Evolutionary conservation across 2,329 filamentous ascomycete species (phyloP).

Genomic region (Trichoderma asperellum): DNA sequence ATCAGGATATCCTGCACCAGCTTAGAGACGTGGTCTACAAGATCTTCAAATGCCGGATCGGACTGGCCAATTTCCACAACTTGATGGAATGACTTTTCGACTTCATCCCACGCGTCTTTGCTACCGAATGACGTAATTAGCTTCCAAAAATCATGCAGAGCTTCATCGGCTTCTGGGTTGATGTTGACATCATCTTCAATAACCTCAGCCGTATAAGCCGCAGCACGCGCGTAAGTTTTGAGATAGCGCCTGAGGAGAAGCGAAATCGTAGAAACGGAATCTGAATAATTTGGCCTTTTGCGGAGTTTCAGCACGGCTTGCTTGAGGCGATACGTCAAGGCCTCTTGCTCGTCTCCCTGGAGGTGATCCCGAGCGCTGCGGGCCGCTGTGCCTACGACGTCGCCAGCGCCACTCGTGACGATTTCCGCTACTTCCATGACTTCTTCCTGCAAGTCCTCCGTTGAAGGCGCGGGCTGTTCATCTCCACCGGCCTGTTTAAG

Average conservation of each 20-base stretch:
- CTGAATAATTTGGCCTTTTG: constrained; percentile 78
- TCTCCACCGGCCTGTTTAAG: constrained; percentile 45
- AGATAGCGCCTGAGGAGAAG: constrained; percentile 79
- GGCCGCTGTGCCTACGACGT: constrained; percentile 62
- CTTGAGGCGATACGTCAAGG: constrained; percentile 75
- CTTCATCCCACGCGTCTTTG: constrained; percentile 71
- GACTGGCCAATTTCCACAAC: constrained; percentile 74
- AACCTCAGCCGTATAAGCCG: constrained; percentile 67
- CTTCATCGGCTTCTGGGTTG: constrained; percentile 75
- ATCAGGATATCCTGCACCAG: constrained; percentile 80
- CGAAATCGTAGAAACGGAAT: constrained; percentile 80
- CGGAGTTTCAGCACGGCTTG: constrained; percentile 74
- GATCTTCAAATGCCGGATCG: constrained; percentile 80
- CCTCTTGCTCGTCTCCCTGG: constrained; percentile 70
- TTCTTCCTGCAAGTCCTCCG: constrained; percentile 66
- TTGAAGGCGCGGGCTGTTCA: constrained; percentile 57
- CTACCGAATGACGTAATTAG: constrained; percentile 82
- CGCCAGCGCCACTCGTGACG: constrained; percentile 56
- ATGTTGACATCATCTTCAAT: constrained; percentile 72
- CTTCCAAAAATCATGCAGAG: constrained; percentile 78
- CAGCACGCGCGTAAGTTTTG: constrained; percentile 73
- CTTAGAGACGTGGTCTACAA: constrained; percentile 73
- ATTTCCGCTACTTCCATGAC: constrained; percentile 59
- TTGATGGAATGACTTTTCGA: constrained; percentile 69
- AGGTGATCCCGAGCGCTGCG: constrained; percentile 76